Percentiles rank a stretch among this genome's conserved stretches.
phyloP scores from a whole-genome alignment of 371 early-diverging fungal species.

The Polyrhizophydium stewartii region DNA sequence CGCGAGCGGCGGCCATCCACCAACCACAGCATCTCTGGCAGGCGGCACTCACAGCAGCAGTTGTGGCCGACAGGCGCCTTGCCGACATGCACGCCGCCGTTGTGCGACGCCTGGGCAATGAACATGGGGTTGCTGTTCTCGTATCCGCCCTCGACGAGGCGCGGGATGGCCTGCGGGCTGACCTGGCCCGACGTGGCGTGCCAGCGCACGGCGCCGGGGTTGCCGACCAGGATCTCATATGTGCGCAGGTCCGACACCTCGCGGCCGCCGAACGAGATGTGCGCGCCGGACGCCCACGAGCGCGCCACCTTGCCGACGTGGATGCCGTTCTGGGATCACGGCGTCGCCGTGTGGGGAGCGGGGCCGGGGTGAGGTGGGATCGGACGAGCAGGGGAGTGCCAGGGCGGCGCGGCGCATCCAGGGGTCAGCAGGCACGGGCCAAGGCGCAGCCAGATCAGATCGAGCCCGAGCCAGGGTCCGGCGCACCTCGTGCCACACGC shows the following conservation, averaged over 20 bases:
- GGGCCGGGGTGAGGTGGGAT: too few species aligned
- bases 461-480: too few species aligned
- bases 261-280: conserved; percentile 38
- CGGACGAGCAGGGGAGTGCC: too few species aligned
- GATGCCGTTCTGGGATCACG: conserved; percentile 10
- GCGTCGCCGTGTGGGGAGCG: conserved; percentile 26
- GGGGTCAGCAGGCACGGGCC: background rate
- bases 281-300: conserved; percentile 35
- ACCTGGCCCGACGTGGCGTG: conserved; percentile 27
- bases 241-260: conserved; percentile 27
- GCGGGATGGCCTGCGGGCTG: conserved; percentile 7
- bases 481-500: conserved; percentile 25
- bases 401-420: too few species aligned
- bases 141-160: conserved; percentile 40
- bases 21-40: too few species aligned
- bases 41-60: too few species aligned
- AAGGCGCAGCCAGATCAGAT: too few species aligned
- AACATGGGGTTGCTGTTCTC: conserved; percentile 43
- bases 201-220: conserved; percentile 42
- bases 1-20: too few species aligned
- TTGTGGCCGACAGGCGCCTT: conserved; percentile 21
- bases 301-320: conserved; percentile 50
- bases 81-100: conserved; percentile 38
- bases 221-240: conserved; percentile 49
- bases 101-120: conserved; percentile 37